phyloP scores from a whole-genome alignment of 768 basidiomycete species.

The Daedaleopsis sinensis region DNA sequence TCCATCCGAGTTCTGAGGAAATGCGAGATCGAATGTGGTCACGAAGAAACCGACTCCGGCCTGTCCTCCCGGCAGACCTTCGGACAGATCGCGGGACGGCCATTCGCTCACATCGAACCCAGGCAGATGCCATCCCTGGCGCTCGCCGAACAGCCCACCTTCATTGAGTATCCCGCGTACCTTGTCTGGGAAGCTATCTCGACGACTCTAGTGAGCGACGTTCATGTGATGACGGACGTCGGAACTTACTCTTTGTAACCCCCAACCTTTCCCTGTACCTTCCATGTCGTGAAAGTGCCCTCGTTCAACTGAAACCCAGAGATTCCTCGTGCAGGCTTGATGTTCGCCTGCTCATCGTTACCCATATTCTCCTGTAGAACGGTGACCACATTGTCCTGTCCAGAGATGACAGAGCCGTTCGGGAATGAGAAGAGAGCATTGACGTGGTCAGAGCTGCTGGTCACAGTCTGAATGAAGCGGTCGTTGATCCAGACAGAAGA shows the following conservation, averaged over 20 bases:
- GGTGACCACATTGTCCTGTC: slow-evolving; percentile 74
- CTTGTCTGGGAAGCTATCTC: slow-evolving; percentile 72
- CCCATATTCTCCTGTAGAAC: slow-evolving; percentile 76
- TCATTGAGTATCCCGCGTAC: slow-evolving; percentile 48
- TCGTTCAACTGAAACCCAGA: slow-evolving; percentile 70
- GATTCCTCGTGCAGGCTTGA: slow-evolving; percentile 65
- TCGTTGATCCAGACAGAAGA: slow-evolving; percentile 83
- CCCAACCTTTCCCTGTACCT: slow-evolving; percentile 49
- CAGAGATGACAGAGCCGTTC: slow-evolving; percentile 47
- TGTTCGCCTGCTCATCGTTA: slow-evolving; percentile 54
- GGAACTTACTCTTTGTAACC: slow-evolving; percentile 41
- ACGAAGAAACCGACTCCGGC: slow-evolving; percentile 86
- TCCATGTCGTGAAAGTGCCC: slow-evolving; percentile 50
- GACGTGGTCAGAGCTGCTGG: slow-evolving; percentile 61
- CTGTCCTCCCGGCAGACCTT: slow-evolving; percentile 56
- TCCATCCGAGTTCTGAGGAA: slow-evolving; percentile 62
- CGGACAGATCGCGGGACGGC: slow-evolving; percentile 54
- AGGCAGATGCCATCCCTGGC: slow-evolving; percentile 50
- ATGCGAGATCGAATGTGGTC: slow-evolving; percentile 65
- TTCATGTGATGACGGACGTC: not conserved
- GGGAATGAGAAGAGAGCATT: slow-evolving; percentile 72
- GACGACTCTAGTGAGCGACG: not conserved
- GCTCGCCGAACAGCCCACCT: slow-evolving; percentile 47
- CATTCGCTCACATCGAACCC: slow-evolving; percentile 59
- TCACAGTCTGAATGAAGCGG: slow-evolving; percentile 70